These are phyloP conservation scores for Suillus spraguei DNA, from an alignment of 768 basidiomycete species.

Conservation along the genomic window DNA sequence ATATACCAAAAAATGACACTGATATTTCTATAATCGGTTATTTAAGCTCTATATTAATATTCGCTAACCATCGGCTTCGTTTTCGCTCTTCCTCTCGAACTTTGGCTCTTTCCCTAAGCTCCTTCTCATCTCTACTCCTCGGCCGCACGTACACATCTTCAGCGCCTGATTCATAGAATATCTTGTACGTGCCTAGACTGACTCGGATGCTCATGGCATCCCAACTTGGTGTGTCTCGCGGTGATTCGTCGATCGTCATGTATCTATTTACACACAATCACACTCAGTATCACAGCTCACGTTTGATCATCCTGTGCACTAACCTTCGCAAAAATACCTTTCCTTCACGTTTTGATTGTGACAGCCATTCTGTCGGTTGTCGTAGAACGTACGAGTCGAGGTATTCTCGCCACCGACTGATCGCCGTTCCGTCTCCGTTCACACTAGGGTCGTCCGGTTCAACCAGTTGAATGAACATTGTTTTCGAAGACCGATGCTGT, in stretches of 20 bases:
- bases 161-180: constrained; percentile 67
- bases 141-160: constrained; percentile 56
- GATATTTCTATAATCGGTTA: background rate
- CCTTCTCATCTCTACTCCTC: constrained; percentile 36
- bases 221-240: constrained; percentile 16
- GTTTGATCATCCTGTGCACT: constrained; percentile 25
- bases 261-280: constrained; percentile 51
- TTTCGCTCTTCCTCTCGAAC: constrained; percentile 59
- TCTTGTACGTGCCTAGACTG: constrained; percentile 60
- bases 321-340: constrained; percentile 64
- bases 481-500: constrained; percentile 58
- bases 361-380: constrained; percentile 73
- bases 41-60: background rate
- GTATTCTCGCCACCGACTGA: constrained; percentile 73
- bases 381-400: constrained; percentile 71
- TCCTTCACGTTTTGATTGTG: constrained; percentile 38
- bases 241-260: constrained; percentile 39
- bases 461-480: constrained; percentile 62
- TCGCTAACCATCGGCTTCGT: constrained; percentile 39
- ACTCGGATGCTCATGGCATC: constrained; percentile 50
- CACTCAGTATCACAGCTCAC: constrained; percentile 27
- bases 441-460: constrained; percentile 67
- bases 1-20: background rate
- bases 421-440: constrained; percentile 48
- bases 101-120: constrained; percentile 41